Evolutionary conservation across 495 filamentous ascomycete species (phyloP).

Genomic region (Aspergillus ostianus): DNA sequence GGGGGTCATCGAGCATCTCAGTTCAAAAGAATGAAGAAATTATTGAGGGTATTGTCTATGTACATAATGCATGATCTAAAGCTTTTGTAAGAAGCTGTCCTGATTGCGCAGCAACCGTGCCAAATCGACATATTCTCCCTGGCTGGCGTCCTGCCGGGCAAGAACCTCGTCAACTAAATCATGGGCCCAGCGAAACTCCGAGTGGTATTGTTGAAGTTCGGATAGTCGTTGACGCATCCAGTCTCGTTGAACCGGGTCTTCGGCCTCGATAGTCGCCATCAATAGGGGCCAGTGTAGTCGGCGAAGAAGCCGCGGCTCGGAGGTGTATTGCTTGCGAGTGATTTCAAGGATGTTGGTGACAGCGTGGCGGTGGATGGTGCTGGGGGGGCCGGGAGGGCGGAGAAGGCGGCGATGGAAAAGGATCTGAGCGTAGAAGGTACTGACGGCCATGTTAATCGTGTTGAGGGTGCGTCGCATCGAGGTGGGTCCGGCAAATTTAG

Average conservation of each 20-base stretch:
- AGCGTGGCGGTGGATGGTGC: constrained; percentile 31
- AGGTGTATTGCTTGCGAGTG: constrained; percentile 35
- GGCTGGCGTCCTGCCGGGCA: constrained; percentile 28
- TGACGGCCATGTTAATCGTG: constrained; percentile 50
- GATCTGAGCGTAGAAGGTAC: constrained; percentile 42
- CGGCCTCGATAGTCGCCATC: constrained; percentile 45
- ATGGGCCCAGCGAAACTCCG: constrained; percentile 36
- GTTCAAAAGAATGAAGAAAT: neutral
- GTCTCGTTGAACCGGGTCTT: constrained; percentile 31
- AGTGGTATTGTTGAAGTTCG: constrained; percentile 33
- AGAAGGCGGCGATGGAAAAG: constrained; percentile 45
- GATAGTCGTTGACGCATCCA: constrained; percentile 41
- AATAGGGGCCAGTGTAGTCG: constrained; percentile 48
- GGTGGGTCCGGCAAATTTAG: constrained; percentile 34
- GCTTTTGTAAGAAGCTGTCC: neutral
- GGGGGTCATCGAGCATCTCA: neutral
- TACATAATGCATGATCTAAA: neutral
- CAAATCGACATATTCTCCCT: constrained; percentile 32
- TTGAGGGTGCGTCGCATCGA: constrained; percentile 41
- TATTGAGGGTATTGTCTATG: constrained; percentile 20
- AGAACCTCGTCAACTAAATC: constrained; percentile 35
- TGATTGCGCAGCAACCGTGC: constrained; percentile 31
- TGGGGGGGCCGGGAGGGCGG: constrained; percentile 20
- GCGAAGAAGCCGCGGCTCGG: constrained; percentile 34
- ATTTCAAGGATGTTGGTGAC: constrained; percentile 38